Evolutionary conservation across 1,284 basidiomycete species (phyloP).

Genomic region (Fomitiporia mediterranea): DNA sequence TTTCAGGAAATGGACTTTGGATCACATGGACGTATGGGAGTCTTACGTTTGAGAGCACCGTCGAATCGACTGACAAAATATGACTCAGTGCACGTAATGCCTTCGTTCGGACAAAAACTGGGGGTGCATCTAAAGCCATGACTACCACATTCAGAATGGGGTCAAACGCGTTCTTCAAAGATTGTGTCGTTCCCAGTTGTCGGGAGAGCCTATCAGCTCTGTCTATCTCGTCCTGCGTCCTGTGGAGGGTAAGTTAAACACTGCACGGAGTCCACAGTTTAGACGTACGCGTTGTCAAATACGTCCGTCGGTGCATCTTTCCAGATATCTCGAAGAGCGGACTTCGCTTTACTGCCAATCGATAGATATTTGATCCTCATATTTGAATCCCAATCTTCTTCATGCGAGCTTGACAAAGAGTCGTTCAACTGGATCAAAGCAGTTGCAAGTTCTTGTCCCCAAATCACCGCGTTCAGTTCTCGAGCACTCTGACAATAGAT

Average conservation of each 20-base stretch:
- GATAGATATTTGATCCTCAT: constrained; percentile 34
- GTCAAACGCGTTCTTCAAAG: constrained; percentile 72
- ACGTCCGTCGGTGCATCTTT: constrained; percentile 60
- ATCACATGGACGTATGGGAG: not conserved
- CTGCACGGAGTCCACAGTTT: not conserved
- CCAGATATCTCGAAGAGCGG: constrained; percentile 63
- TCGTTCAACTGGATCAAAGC: constrained; percentile 52
- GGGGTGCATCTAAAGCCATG: constrained; percentile 70
- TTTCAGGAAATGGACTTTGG: constrained; percentile 4
- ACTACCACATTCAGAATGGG: constrained; percentile 77
- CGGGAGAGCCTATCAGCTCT: constrained; percentile 67
- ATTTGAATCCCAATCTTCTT: constrained; percentile 28
- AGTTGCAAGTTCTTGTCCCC: constrained; percentile 69
- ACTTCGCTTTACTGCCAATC: constrained; percentile 54
- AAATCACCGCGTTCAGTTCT: constrained; percentile 65
- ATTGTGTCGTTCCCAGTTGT: constrained; percentile 71
- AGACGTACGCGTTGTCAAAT: constrained; percentile 67
- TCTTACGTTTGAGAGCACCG: constrained; percentile 69
- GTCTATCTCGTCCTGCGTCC: constrained; percentile 60
- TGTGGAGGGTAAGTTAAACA: constrained; percentile 25
- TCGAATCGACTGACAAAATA: constrained; percentile 82
- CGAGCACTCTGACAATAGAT: constrained; percentile 56
- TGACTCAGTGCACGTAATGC: constrained; percentile 82
- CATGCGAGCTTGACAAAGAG: constrained; percentile 36
- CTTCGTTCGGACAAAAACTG: constrained; percentile 87